phyloP scores from a whole-genome alignment of 352 stramenopile species.

The Pythium pyrilobum region DNA sequence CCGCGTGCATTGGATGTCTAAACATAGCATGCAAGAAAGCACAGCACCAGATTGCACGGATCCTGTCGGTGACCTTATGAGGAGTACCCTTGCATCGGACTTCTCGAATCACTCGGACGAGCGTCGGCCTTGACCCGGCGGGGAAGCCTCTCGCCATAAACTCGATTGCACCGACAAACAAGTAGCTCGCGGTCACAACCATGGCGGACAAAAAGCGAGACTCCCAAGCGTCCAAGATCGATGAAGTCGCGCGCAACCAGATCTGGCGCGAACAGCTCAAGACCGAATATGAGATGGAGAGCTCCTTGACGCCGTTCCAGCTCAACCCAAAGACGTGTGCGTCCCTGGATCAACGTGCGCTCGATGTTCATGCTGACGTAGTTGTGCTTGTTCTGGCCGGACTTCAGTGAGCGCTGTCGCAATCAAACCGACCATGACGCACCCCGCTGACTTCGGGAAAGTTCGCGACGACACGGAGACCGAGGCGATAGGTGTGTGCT shows the following conservation, averaged over 20 bases:
- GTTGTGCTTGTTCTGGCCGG: background rate
- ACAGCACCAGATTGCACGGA: background rate
- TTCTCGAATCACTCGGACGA: no score
- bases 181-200: background rate
- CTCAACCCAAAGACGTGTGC: conserved; percentile 79
- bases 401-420: conserved; percentile 65
- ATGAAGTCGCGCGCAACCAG: conserved; percentile 82
- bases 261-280: conserved; percentile 87
- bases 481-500: conserved; percentile 31
- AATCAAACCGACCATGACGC: conserved; percentile 68
- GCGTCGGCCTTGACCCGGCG: no score
- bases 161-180: background rate
- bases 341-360: background rate
- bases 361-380: background rate
- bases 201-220: conserved; percentile 78
- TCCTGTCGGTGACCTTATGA: background rate
- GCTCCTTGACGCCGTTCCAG: conserved; percentile 70
- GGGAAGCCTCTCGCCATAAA: background rate
- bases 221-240: conserved; percentile 73
- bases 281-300: conserved; percentile 77
- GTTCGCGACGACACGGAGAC: conserved; percentile 44
- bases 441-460: conserved; percentile 69
- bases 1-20: no score
- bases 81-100: no score
- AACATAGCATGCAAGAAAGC: no score